Base-by-base conservation (phyloP, 192 early-diverging fungal species). In the Linderina pennispora region DNA sequence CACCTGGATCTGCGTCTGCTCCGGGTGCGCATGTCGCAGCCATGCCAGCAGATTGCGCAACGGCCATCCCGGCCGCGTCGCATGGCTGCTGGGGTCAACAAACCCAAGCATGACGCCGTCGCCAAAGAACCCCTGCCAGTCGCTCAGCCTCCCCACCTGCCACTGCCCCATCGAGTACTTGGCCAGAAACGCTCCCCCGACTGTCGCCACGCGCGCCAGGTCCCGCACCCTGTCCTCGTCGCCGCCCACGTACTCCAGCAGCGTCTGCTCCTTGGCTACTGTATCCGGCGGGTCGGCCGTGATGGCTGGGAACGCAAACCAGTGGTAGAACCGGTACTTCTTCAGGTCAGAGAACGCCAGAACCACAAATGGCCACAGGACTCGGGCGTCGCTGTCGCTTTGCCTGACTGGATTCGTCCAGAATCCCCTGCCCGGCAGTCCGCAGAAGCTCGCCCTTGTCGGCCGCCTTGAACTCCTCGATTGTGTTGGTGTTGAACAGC, bases 321-420 rank as follows among this genome's bases (percentile, higher is more conserved):
- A 94, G 59, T 92, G 94, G 58, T 85, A 88, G 58, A 90, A 98
- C 52, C 79, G 84, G 77, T 90, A 96, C 60, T 90, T 90, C 58
- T 99, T 99, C 45, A 99, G 55, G 62, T 99, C 94, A 1, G 94
- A 91, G 74, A 92, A 97, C n/a, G 94, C 85, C 13, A 97, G 37
- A 21, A 94, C 55, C 10, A 86, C 43, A 56, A 97, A 96, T 11
- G 63, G 75, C 40, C 76, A 77, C 24, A 99, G 70, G 8, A 86
- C 20, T 53, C 53, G 1, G 94, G 94, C 22, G 78, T 23, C 23
- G 49, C 19, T 0, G 86, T 54, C 0, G 86, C 86, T 11, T 59
- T 53, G 5, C 92, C 89, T 38, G 77, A 78, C 6, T 36, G 50
- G 8, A 95, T 89, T 71, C 84, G 1, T 75, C 60, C 80, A 87